Conservation (phyloP, 2,329 filamentous ascomycete species). For the Pseudocercospora macadamiae region DNA sequence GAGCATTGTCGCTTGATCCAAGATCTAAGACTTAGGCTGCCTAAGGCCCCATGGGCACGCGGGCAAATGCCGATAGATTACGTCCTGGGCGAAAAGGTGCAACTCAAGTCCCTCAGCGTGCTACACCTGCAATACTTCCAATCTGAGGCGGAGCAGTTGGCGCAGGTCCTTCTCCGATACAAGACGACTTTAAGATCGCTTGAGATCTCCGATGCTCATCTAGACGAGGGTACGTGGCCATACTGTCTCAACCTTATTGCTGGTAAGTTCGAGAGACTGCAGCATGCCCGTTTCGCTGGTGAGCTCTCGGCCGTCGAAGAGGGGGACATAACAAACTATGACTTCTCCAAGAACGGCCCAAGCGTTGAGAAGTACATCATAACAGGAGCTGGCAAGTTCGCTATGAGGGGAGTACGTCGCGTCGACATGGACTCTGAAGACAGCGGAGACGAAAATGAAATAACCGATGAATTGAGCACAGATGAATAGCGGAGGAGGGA, state of each 20-base stretch:
- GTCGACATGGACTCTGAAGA: too few relatives aligned
- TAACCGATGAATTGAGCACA: too few relatives aligned
- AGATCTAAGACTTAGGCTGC: not conserved
- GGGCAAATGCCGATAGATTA: not conserved
- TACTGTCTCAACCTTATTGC: not conserved
- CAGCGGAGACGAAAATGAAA: too few relatives aligned
- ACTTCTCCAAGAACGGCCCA: too few relatives aligned
- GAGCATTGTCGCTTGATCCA: not conserved
- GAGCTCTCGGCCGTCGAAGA: not conserved
- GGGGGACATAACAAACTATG: too few relatives aligned
- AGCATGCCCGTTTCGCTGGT: not conserved
- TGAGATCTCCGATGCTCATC: not conserved
- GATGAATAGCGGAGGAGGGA: too few relatives aligned
- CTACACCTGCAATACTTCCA: not conserved
- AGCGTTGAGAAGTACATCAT: too few relatives aligned
- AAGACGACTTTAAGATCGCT: not conserved
- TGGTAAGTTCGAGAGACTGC: not conserved
- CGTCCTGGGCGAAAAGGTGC: not conserved
- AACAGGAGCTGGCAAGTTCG: too few relatives aligned
- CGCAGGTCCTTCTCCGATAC: not conserved
- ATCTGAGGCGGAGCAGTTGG: not conserved
- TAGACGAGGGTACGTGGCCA: not conserved
- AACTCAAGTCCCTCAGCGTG: not conserved
- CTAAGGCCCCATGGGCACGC: not conserved
- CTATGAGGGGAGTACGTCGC: too few relatives aligned